A percentile compares a stretch with the other conserved stretches of the same genome.
Evolutionary conservation across 768 basidiomycete genomes (phyloP).

Genomic region (Phanerochaete carnosa): DNA sequence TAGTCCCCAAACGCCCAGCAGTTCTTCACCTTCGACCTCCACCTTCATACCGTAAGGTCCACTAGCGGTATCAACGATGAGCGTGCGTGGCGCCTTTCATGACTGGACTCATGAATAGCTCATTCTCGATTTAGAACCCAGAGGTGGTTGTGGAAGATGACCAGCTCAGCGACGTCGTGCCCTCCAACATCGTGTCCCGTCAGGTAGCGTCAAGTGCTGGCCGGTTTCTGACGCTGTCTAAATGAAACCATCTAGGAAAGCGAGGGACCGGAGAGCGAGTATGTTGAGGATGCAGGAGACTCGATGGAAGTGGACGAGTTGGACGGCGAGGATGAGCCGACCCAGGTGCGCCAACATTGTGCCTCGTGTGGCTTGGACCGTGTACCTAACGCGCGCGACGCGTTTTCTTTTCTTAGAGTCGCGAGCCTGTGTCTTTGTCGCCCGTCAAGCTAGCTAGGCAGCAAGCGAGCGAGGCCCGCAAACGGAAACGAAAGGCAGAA

Average conservation of each 20-base stretch:
- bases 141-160: constrained; percentile 57
- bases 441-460: constrained; percentile 30
- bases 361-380: not conserved
- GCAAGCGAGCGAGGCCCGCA: constrained; percentile 37
- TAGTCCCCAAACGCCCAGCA: not conserved
- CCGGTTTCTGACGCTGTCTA: constrained; percentile 10
- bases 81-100: not conserved
- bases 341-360: constrained; percentile 33
- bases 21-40: constrained; percentile 3
- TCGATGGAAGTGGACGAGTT: constrained; percentile 25
- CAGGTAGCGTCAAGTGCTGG: constrained; percentile 47
- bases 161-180: constrained; percentile 86
- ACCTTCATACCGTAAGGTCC: constrained; percentile 2
- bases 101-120: not conserved
- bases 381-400: constrained; percentile 14
- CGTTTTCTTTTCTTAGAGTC: constrained; percentile 16
- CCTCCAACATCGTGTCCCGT: constrained; percentile 87
- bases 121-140: constrained; percentile 7
- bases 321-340: constrained; percentile 47
- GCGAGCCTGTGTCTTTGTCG: constrained; percentile 35
- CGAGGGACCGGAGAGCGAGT: constrained; percentile 74
- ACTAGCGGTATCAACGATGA: not conserved
- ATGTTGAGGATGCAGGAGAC: constrained; percentile 45
- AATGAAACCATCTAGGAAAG: constrained; percentile 45
- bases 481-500: constrained; percentile 59